These are phyloP conservation scores for Chamaecyparis obtusa DNA, from an alignment of 75 land plant species.

Conservation along the genomic window DNA sequence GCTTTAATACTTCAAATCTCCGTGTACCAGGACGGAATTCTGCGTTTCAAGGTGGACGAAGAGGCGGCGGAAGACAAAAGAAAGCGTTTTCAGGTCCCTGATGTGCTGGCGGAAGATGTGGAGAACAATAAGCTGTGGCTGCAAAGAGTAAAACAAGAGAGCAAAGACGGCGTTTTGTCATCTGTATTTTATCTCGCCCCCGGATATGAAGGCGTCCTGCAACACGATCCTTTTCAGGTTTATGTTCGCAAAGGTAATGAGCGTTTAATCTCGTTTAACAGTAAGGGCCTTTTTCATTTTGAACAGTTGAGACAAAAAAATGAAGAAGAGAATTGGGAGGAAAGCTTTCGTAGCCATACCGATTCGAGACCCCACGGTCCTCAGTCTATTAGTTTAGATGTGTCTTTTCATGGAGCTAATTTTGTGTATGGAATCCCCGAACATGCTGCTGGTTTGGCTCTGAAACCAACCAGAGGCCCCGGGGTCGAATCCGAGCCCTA, in stretches of 20 bases:
- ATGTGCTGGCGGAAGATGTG: constrained; percentile 63
- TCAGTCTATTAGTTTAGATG: no score
- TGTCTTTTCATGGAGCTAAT: no score
- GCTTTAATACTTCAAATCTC: constrained; percentile 49
- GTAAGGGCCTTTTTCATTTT: no score
- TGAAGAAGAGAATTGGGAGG: no score
- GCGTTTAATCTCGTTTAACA: no score
- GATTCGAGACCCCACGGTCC: no score
- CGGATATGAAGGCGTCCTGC: constrained; percentile 64
- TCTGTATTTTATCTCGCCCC: constrained; percentile 45
- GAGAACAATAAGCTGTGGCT: constrained; percentile 80
- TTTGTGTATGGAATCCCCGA: no score
- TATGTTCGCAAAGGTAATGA: constrained; percentile 16
- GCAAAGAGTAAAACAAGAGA: constrained; percentile 46
- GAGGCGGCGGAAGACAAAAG: constrained; percentile 20
- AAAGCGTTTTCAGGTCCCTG: constrained; percentile 84
- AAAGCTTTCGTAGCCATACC: no score
- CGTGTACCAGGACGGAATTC: constrained; percentile 63
- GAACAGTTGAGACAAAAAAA: no score
- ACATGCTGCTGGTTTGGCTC: no score
- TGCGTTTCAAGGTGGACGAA: constrained; percentile 78
- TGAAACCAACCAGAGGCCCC: no score
- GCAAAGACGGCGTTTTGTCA: constrained; percentile 20
- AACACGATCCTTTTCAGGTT: constrained; percentile 82
- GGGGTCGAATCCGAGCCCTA: no score